A percentile compares a stretch with the other conserved stretches of the same genome.
phyloP scores from a whole-genome alignment of 768 basidiomycete species.

The Boletus barrowsii region DNA sequence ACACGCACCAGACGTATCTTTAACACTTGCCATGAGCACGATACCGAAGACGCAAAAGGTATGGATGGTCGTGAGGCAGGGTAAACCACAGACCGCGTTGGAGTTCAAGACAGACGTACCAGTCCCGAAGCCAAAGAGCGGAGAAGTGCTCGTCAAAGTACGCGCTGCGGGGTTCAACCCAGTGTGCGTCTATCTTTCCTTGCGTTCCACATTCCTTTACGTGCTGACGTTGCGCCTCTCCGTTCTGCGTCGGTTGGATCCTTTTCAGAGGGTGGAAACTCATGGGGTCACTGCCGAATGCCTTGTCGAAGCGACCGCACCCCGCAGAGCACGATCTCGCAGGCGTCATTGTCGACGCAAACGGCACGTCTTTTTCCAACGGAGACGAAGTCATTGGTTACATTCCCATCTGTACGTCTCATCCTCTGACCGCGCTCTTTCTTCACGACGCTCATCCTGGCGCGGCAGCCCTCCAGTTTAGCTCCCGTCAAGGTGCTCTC shows the following conservation, averaged over 20 bases:
- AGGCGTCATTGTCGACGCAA: conserved; percentile 57
- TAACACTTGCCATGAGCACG: background rate
- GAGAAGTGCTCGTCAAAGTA: conserved; percentile 51
- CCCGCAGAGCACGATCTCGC: conserved; percentile 61
- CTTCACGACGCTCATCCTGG: background rate
- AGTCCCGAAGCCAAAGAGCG: conserved; percentile 34
- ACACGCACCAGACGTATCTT: background rate
- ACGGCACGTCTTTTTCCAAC: conserved; percentile 46
- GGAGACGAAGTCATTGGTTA: conserved; percentile 69
- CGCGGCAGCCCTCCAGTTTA: conserved; percentile 26
- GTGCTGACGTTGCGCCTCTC: background rate
- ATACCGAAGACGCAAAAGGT: conserved; percentile 26
- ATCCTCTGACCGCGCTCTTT: too few relatives aligned
- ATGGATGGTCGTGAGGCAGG: conserved; percentile 30
- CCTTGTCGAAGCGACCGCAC: conserved; percentile 46
- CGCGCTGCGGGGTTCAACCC: conserved; percentile 65
- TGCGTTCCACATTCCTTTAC: background rate
- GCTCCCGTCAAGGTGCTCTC: conserved; percentile 52
- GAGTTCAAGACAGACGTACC: conserved; percentile 26
- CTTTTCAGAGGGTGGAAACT: conserved; percentile 54
- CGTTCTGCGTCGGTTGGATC: background rate
- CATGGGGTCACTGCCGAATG: conserved; percentile 47
- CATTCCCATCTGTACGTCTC: conserved; percentile 36
- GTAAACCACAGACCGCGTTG: conserved; percentile 31
- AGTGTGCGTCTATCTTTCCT: conserved; percentile 38